These are phyloP conservation scores for Pseudogymnoascus sp. DNA, from an alignment of 2,329 filamentous ascomycete genomes.

Conservation along the genomic window DNA sequence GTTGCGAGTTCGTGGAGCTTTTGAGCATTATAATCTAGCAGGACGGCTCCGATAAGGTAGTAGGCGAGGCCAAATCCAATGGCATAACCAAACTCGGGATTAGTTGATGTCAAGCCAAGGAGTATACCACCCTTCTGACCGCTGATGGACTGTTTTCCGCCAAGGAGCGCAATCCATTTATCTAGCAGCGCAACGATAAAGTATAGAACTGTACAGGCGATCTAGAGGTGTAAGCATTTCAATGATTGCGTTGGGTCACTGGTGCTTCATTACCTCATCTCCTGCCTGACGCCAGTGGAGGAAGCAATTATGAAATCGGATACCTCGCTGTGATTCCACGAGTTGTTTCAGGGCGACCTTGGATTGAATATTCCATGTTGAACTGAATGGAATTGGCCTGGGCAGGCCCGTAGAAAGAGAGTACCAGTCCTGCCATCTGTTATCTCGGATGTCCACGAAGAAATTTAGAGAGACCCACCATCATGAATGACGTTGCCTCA, in stretches of 20 bases:
- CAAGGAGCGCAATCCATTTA: constrained; percentile 45
- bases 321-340: constrained; percentile 46
- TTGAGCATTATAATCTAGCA: constrained; percentile 48
- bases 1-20: constrained; percentile 39
- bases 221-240: constrained; percentile 9
- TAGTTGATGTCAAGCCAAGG: constrained; percentile 32
- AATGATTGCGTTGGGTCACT: constrained; percentile 19
- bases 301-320: constrained; percentile 49
- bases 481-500: constrained; percentile 39
- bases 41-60: constrained; percentile 49
- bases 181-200: constrained; percentile 49
- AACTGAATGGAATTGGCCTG: constrained; percentile 46
- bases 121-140: constrained; percentile 30
- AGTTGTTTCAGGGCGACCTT: constrained; percentile 47
- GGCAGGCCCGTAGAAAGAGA: constrained; percentile 42
- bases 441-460: too few species aligned
- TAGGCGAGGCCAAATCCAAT: constrained; percentile 51
- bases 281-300: constrained; percentile 52
- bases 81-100: constrained; percentile 29
- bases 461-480: too few species aligned
- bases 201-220: constrained; percentile 45
- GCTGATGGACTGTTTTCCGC: constrained; percentile 12
- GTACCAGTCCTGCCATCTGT: constrained; percentile 34
- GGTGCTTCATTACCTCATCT: constrained; percentile 32
- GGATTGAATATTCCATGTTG: constrained; percentile 50